Evolutionary conservation across 305 asterid genomes (phyloP).

Genomic region (Euphrasia arctica): DNA sequence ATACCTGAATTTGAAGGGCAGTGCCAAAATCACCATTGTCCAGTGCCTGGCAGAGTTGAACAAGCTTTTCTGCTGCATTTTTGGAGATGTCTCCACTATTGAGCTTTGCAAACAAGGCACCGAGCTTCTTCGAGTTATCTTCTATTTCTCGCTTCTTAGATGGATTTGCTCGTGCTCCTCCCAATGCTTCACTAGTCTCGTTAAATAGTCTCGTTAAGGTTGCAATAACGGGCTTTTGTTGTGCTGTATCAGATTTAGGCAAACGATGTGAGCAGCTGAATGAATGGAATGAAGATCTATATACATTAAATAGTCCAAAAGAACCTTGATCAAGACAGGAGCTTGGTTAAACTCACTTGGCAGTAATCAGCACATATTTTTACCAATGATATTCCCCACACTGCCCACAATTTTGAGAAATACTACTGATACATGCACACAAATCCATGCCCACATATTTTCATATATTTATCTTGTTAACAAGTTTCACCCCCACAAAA

Average conservation of each 20-base stretch:
- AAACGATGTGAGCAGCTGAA: slow-evolving; percentile 19
- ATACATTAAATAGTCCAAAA: not conserved
- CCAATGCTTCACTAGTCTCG: slow-evolving; percentile 91
- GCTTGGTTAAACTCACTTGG: too few relatives aligned
- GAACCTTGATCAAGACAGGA: too few relatives aligned
- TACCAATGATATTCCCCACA: too few relatives aligned
- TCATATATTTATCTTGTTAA: too few relatives aligned
- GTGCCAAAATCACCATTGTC: slow-evolving; percentile 61
- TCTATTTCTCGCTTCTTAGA: slow-evolving; percentile 95
- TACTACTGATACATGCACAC: too few relatives aligned
- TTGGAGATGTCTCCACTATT: slow-evolving; percentile 88
- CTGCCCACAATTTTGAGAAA: too few relatives aligned
- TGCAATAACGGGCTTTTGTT: slow-evolving; percentile 79
- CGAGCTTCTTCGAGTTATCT: slow-evolving; percentile 90
- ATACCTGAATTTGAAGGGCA: slow-evolving; percentile 80
- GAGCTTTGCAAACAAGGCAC: slow-evolving; percentile 81
- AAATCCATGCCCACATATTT: too few relatives aligned
- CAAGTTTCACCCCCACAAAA: too few relatives aligned
- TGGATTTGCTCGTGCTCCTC: slow-evolving; percentile 94
- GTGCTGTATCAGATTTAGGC: slow-evolving; percentile 55
- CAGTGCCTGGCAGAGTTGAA: slow-evolving; percentile 86
- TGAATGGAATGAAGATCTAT: slow-evolving; percentile 5
- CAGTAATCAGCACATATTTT: too few relatives aligned
- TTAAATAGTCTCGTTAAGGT: slow-evolving; percentile 87
- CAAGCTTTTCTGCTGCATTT: slow-evolving; percentile 92